phyloP scores from a whole-genome alignment of 2,329 filamentous ascomycete genomes.

The Thielaviopsis populi region DNA sequence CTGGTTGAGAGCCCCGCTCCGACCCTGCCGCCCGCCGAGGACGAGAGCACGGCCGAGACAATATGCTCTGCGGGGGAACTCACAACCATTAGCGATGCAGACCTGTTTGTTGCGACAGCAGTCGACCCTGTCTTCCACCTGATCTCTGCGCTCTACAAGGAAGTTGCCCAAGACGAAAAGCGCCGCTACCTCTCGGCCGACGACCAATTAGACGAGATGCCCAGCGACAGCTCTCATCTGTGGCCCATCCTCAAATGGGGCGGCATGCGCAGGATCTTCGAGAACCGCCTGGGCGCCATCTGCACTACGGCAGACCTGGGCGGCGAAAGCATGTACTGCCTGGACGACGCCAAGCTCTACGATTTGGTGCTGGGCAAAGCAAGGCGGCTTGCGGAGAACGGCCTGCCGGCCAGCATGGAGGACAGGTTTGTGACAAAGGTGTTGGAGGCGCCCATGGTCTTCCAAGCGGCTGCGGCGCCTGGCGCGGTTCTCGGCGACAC shows the following conservation, averaged over 20 bases:
- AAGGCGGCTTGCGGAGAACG: slow-evolving; percentile 44
- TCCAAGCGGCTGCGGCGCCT: slow-evolving; percentile 38
- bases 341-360: slow-evolving; percentile 58
- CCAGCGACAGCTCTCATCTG: slow-evolving; percentile 41
- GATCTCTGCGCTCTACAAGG: slow-evolving; percentile 49
- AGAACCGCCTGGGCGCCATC: slow-evolving; percentile 50
- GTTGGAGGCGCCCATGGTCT: slow-evolving; percentile 61
- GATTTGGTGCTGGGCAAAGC: slow-evolving; percentile 56
- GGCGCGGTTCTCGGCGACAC: slow-evolving; percentile 16
- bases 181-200: slow-evolving; percentile 54
- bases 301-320: slow-evolving; percentile 75
- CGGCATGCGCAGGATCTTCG: slow-evolving; percentile 37
- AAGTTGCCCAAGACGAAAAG: slow-evolving; percentile 33
- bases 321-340: slow-evolving; percentile 70
- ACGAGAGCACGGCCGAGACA: not conserved
- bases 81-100: slow-evolving; percentile 32
- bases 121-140: slow-evolving; percentile 76
- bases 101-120: slow-evolving; percentile 70
- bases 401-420: slow-evolving; percentile 68
- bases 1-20: slow-evolving; percentile 32
- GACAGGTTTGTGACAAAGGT: slow-evolving; percentile 65
- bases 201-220: slow-evolving; percentile 54
- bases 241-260: slow-evolving; percentile 38
- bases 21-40: not conserved
- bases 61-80: slow-evolving; percentile 8